Evolutionary conservation across 1,139 yeast genomes (phyloP).

Genomic region (Wickerhamiella infanticola): DNA sequence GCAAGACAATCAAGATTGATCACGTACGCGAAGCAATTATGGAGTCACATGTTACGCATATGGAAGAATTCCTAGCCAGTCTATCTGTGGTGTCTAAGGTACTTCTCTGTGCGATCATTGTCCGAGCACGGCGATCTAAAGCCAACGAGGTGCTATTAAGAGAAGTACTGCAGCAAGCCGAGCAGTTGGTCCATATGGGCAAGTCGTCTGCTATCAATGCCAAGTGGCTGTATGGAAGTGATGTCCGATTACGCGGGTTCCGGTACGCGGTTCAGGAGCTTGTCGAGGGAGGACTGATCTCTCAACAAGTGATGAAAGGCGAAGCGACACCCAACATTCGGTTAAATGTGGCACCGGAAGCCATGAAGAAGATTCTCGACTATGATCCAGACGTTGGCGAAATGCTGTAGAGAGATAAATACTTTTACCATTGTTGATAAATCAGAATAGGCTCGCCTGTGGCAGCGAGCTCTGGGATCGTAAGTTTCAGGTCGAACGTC

Average conservation of each 20-base stretch:
- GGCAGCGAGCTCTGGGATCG: slow-evolving; percentile 67
- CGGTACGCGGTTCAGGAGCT: slow-evolving; percentile 45
- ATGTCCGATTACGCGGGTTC: slow-evolving; percentile 31
- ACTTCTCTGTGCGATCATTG: slow-evolving; percentile 49
- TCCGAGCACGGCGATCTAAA: slow-evolving; percentile 53
- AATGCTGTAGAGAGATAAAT: slow-evolving; percentile 12
- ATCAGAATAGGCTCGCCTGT: slow-evolving; percentile 82
- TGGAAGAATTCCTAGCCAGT: slow-evolving; percentile 39
- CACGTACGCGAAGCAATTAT: slow-evolving; percentile 67
- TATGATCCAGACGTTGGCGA: slow-evolving; percentile 8
- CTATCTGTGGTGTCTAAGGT: slow-evolving; percentile 60
- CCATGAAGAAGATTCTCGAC: slow-evolving; percentile 28
- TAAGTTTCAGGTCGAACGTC: slow-evolving; percentile 75
- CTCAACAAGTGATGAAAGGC: slow-evolving; percentile 49
- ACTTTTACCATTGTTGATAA: slow-evolving; percentile 31
- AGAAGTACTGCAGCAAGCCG: slow-evolving; percentile 66
- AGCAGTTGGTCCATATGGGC: slow-evolving; percentile 30
- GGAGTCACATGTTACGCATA: slow-evolving; percentile 67
- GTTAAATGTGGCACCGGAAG: slow-evolving; percentile 56
- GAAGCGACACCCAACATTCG: slow-evolving; percentile 52
- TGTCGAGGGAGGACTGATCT: slow-evolving; percentile 60
- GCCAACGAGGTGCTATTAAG: slow-evolving; percentile 58
- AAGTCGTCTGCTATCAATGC: slow-evolving; percentile 12
- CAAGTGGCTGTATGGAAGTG: slow-evolving; percentile 8
- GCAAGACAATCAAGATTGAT: slow-evolving; percentile 38